A percentile compares a stretch with the other conserved stretches of the same genome.
phyloP scores from a whole-genome alignment of 331 rosid species.

The Stylosanthes scabra region DNA sequence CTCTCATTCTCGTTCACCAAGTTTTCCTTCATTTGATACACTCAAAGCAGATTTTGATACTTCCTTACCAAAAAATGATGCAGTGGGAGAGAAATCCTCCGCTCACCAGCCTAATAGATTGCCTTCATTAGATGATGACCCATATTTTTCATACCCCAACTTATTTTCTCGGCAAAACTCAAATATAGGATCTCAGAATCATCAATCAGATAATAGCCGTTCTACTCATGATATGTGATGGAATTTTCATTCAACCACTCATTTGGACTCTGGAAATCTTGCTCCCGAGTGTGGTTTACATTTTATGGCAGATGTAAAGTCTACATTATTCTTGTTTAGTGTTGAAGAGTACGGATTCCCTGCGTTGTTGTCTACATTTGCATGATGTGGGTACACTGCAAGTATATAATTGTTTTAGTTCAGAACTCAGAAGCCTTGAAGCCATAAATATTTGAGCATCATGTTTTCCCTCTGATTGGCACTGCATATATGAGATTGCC shows the following conservation, averaged over 20 bases:
- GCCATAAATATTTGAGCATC: background rate
- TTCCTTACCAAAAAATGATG: constrained; percentile 46
- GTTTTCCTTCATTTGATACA: constrained; percentile 48
- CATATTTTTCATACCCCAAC: constrained; percentile 85
- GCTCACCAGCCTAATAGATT: constrained; percentile 76
- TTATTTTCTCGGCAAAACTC: constrained; percentile 73
- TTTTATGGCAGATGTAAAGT: constrained; percentile 22
- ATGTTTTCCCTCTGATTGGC: constrained; percentile 8
- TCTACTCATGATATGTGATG: constrained; percentile 51
- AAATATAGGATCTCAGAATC: constrained; percentile 55
- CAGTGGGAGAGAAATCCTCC: constrained; percentile 37
- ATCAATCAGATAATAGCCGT: constrained; percentile 58
- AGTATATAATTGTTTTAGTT: constrained; percentile 26
- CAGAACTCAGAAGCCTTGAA: constrained; percentile 27
- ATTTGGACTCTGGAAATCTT: constrained; percentile 34
- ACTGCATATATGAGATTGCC: background rate
- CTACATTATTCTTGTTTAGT: constrained; percentile 19
- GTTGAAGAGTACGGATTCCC: constrained; percentile 27
- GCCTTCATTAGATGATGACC: constrained; percentile 84
- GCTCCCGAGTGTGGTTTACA: constrained; percentile 31
- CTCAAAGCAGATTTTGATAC: constrained; percentile 56
- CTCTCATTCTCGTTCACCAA: constrained; percentile 53
- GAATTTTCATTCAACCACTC: constrained; percentile 4
- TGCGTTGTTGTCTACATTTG: constrained; percentile 14
- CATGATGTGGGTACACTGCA: constrained; percentile 11